Evolutionary conservation across 2,329 filamentous ascomycete genomes (phyloP), one percentile per base, ranked within the genome.

Genomic region (Diplodia corticola): DNA sequence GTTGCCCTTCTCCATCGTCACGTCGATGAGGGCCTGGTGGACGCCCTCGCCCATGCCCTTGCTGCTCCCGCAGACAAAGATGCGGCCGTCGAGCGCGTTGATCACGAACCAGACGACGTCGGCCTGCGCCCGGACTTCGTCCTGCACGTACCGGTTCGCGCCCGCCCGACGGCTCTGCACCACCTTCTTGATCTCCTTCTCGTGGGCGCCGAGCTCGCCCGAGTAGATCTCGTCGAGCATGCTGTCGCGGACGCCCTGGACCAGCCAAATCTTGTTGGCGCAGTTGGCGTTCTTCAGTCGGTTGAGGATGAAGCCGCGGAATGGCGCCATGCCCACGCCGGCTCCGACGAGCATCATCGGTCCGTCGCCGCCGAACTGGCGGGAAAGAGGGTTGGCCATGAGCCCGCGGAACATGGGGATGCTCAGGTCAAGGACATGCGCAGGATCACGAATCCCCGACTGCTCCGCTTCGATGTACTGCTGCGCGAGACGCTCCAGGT

Each of bases 81-180:
- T 89, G 63, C 95, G 89, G 1, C 95, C 95, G 73, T 99, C 95
- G n/a, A 98, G 84, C 2, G 93, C 89, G 77, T 98, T 98, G 83
- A 96, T 91, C 69, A 98, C 93, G 77, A 92, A 96, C 95, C 95
- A 99, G 17, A 98, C 94, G n/a, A 98, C 85, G 75, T 98, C 95
- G 1, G 93, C 92, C 77, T 98, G 95, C 69, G 91, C 85, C 12
- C 87, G 84, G 9, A 99, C 94, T 78, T 98, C 95, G 73, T 99
- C 95, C 76, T 99, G 95, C 1, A 99, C 95, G 75, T 99, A 99
- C 70, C 90, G 89, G 69, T 92, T 91, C 71, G 93, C 90, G 84
- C 85, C 63, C 88, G 88, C 71, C 63, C 75, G 75, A 46, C 81
- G 79, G 49, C 78, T 79, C 68, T 84, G 81, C 10, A 84, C 82